Evolutionary conservation across 2,329 filamentous ascomycete species (phyloP), one percentile per base, ranked within the genome.

Genomic region (Lasiodiplodia sp.): DNA sequence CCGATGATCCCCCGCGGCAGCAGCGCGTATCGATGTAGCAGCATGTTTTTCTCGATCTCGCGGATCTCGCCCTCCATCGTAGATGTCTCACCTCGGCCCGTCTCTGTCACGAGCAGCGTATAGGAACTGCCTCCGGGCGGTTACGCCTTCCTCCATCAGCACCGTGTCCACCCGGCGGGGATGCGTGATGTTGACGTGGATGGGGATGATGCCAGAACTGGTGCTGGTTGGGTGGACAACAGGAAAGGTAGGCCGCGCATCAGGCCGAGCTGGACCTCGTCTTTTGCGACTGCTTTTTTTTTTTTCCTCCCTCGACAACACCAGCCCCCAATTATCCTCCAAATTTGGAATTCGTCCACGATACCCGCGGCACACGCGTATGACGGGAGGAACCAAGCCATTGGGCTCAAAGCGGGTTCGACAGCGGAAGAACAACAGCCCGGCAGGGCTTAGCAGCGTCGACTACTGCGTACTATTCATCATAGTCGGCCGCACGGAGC

Each of bases 111-210:
- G 21, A 89, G 72, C 40, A 83, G 76, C 0, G 79, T 84, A 0
- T 28, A 28, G 28, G 28, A 28, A 82, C 85, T 4, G 80, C 82
- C 80, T 1, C 79, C 78, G 0, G 85, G 75, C 0, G 79, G 70
- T 75, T 89, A 87, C 0, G 82, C 72, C 75, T 11, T 71, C 71
- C n/a, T 78, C 76, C 18, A 56, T 10, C 74, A 88, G 79, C 14
- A 78, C 81, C 18, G 85, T 86, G 3, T 80, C 76, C 0, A 87
- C 88, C 86, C 86, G 89, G 37, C 80, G 83, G 1, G 87, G 86
- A 1, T 85, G 82, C 23, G 89, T 77, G 6, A 80, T 83, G 77
- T 90, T 90, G 63, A 89, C 74, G 16, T 87, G 84, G 53, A 89
- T 83, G 1, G 85, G 83, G 1, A 85, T 69, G 40, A n/a, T 47